Evolutionary conservation across 176 grass and related monocot species (phyloP).

Genomic region (Avena atlantica): DNA sequence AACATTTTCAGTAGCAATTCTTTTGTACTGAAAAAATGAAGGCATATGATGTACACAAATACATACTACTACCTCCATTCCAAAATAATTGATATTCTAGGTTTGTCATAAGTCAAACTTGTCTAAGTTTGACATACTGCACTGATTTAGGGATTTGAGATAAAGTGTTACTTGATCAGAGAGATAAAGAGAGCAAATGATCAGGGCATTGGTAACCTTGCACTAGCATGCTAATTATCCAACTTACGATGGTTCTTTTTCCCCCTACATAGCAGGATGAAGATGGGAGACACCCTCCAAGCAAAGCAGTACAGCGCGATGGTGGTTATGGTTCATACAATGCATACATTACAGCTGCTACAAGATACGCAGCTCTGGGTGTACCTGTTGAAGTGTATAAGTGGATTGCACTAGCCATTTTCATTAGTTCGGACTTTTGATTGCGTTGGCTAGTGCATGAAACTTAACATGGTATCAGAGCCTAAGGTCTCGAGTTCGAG

Average conservation of each 20-base stretch:
- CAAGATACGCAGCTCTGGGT: slow-evolving; percentile 70
- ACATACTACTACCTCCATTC: not conserved
- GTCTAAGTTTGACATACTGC: slow-evolving; percentile 9
- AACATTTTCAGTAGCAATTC: not conserved
- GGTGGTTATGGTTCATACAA: slow-evolving; percentile 83
- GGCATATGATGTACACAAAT: not conserved
- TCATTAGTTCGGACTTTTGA: no score
- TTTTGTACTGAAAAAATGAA: slow-evolving; percentile 3
- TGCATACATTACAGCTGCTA: slow-evolving; percentile 83
- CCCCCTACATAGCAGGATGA: slow-evolving; percentile 52
- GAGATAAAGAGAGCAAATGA: not conserved
- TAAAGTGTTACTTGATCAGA: not conserved
- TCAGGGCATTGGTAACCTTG: not conserved
- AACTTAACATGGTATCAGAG: no score
- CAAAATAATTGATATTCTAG: no score
- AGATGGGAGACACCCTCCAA: slow-evolving; percentile 63
- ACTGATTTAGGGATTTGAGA: not conserved
- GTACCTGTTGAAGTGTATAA: no score
- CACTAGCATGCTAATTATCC: not conserved
- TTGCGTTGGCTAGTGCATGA: no score
- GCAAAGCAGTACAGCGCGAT: slow-evolving; percentile 44
- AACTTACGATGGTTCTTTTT: not conserved
- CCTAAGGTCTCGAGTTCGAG: no score
- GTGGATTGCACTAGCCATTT: no score
- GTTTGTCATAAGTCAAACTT: no score